Conservation (phyloP, 2,329 filamentous ascomycete species). For the Tolypocladium cylindrosporum region DNA sequence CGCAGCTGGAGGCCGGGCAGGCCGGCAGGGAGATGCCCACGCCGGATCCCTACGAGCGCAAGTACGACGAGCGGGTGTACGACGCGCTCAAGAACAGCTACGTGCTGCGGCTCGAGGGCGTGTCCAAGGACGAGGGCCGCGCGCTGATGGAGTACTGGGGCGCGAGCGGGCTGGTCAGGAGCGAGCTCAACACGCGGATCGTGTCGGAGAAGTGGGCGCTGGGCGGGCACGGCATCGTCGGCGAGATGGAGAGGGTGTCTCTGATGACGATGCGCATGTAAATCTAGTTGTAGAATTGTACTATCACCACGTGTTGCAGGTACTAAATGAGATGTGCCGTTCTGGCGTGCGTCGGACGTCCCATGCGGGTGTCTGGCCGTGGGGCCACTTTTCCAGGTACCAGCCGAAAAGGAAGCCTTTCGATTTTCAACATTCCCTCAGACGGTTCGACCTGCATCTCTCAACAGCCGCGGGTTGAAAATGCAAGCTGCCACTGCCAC, state of each 20-base stretch:
- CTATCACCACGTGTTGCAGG: slow-evolving; percentile 2
- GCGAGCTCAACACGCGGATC: slow-evolving; percentile 56
- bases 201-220: slow-evolving; percentile 80
- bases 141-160: slow-evolving; percentile 90
- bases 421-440: not conserved
- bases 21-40: slow-evolving; percentile 25
- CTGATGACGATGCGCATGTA: slow-evolving; percentile 38
- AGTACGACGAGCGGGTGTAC: slow-evolving; percentile 48
- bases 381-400: not conserved
- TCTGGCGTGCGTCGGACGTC: not conserved
- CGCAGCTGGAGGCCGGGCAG: slow-evolving; percentile 38
- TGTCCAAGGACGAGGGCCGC: slow-evolving; percentile 66
- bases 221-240: slow-evolving; percentile 70
- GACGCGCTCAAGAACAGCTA: slow-evolving; percentile 38
- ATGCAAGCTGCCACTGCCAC: not conserved
- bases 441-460: not conserved
- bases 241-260: slow-evolving; percentile 68
- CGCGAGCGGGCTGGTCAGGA: slow-evolving; percentile 67
- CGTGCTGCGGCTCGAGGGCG: slow-evolving; percentile 50
- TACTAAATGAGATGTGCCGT: not conserved
- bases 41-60: slow-evolving; percentile 42
- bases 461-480: not conserved
- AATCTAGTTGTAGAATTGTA: slow-evolving; percentile 17
- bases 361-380: not conserved
- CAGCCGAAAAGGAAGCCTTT: too few relatives aligned